These are phyloP conservation scores for Phialophora expanda DNA, from an alignment of 2,329 filamentous ascomycete genomes.

Conservation along the genomic window DNA sequence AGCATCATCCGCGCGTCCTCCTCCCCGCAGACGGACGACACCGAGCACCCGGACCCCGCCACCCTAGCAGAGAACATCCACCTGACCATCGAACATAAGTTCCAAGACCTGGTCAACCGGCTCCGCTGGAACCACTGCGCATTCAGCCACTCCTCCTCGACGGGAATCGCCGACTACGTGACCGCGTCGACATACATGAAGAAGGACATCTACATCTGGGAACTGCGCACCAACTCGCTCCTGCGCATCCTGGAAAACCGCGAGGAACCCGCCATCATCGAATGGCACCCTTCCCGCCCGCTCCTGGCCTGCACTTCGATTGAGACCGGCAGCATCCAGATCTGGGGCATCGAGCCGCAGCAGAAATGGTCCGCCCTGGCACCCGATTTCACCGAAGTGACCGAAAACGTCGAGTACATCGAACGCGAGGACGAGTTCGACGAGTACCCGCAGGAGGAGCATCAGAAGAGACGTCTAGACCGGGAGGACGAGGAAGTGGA, in stretches of 20 bases:
- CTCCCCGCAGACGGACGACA: slow-evolving; percentile 48
- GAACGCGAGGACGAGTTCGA: slow-evolving; percentile 98
- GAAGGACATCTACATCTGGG: slow-evolving; percentile 73
- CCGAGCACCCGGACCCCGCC: slow-evolving; percentile 72
- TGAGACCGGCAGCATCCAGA: slow-evolving; percentile 90
- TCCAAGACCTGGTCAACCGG: slow-evolving; percentile 94
- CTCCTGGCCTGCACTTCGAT: slow-evolving; percentile 89
- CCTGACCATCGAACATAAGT: slow-evolving; percentile 93
- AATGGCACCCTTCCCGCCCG: slow-evolving; percentile 89
- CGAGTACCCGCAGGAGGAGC: slow-evolving; percentile 83
- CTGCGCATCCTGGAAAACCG: slow-evolving; percentile 97
- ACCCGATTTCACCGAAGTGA: slow-evolving; percentile 94
- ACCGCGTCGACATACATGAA: slow-evolving; percentile 98
- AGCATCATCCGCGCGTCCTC: slow-evolving; percentile 44
- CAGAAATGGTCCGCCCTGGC: slow-evolving; percentile 97
- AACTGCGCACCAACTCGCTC: slow-evolving; percentile 87
- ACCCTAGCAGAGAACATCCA: slow-evolving; percentile 66
- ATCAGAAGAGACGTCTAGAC: slow-evolving; percentile 87
- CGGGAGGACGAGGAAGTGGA: slow-evolving; percentile 93
- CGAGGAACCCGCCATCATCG: slow-evolving; percentile 93
- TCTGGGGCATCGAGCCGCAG: slow-evolving; percentile 93
- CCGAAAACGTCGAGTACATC: slow-evolving; percentile 97
- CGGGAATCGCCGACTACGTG: slow-evolving; percentile 72
- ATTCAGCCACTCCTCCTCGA: slow-evolving; percentile 64
- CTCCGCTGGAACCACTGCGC: slow-evolving; percentile 97